Base-by-base conservation (phyloP, 2,329 filamentous ascomycete genomes). In the Verticillium klebahnii region DNA sequence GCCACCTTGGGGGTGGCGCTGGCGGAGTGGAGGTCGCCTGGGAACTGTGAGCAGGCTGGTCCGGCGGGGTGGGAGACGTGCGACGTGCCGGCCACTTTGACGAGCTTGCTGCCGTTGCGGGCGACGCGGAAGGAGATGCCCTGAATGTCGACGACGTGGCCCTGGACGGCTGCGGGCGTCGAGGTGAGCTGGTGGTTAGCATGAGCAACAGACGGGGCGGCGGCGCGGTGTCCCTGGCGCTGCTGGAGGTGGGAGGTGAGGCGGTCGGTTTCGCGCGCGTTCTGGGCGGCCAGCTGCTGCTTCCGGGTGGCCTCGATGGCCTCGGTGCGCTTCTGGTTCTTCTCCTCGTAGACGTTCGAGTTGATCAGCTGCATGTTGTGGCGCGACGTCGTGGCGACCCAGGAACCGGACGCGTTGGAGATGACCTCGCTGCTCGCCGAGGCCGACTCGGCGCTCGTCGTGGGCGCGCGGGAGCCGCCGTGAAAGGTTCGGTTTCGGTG, bases 331-430 rank as follows among this genome's bases (percentile, higher is more conserved):
- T 84, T 84, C 70, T 91, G 85, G 12, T 83, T 81, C 63, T 92
- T 88, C 72, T 91, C 89, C 65, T 93, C 88, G 72, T 89, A 95
- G 1, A 94, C 85, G 17, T 86, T 85, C 23, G 89, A 85, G 71
- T 94, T 96, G 75, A 96, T 95, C 50, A 96, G 79, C 73, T 96
- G 91, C 45, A 52, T 52, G 71, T 91, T 85, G 71, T 93, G 90
- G 58, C 89, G 89, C 72, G 91, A 90, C 58, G 82, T 89, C 71
- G 88, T 90, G 6, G 87, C 85, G 52, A 95, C 84, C 86, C 89
- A 94, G 3, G 85, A 74, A 29, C 69, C 68, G 29, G 75, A 73
- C 3, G 76, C 70, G 36, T 78, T 75, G 3, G 77, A 71, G 31
- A 75, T 74, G 9, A 74, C 72, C 11, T 74, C 61, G 9, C 17